Conservation (phyloP, 2,329 filamentous ascomycete species). For the Gnomoniopsis smithogilvyi region DNA sequence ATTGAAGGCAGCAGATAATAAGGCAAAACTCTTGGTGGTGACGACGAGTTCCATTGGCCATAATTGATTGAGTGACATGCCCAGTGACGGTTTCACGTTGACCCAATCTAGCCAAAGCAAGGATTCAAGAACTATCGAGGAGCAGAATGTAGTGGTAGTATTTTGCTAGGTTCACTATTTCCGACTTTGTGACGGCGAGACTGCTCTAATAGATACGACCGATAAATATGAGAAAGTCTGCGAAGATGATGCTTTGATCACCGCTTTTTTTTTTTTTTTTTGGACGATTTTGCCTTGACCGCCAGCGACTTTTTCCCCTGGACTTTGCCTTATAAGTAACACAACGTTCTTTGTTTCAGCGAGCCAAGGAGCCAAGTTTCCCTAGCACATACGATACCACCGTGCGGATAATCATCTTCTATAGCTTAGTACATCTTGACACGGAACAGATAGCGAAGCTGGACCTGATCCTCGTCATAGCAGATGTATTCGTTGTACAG, state of each 20-base stretch:
- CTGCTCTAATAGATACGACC: neutral
- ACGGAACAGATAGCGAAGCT: slow-evolving; percentile 66
- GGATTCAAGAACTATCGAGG: neutral
- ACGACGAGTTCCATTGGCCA: too few species aligned
- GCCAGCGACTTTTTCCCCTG: neutral
- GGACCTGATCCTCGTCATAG: slow-evolving; percentile 68
- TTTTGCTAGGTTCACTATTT: neutral
- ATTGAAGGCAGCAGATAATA: too few species aligned
- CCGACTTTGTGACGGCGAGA: neutral
- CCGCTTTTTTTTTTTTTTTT: too few species aligned
- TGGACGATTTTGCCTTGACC: neutral
- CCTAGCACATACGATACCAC: too few species aligned
- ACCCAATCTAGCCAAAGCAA: neutral
- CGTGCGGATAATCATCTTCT: neutral
- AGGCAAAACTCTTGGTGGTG: too few species aligned
- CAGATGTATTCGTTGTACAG: slow-evolving; percentile 73
- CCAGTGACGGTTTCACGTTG: neutral
- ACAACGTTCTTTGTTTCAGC: too few species aligned
- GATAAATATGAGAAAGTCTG: neutral
- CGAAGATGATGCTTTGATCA: neutral
- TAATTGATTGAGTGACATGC: too few species aligned
- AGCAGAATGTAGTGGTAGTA: neutral
- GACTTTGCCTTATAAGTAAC: too few species aligned
- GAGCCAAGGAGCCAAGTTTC: too few species aligned
- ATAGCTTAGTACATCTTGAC: slow-evolving; percentile 44